Evolutionary conservation across 1,139 yeast genomes (phyloP).

Genomic region (Yamadazyma dendronema): DNA sequence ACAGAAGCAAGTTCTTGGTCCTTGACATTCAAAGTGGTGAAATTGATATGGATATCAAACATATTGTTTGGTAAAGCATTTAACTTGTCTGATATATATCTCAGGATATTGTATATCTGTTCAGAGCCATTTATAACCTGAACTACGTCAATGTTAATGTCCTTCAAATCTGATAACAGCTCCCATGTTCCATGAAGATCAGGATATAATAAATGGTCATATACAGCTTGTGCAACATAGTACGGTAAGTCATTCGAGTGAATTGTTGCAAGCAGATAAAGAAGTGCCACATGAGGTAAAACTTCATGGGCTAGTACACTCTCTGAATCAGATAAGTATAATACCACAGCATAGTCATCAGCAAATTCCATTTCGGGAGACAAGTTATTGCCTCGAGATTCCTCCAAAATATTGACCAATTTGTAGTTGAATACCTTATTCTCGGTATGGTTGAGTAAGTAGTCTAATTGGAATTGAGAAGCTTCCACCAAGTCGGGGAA

Average conservation of each 20-base stretch:
- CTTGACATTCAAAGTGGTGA: too few species aligned
- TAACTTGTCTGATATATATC: not conserved
- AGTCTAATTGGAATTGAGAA: constrained; percentile 38
- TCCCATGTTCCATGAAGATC: constrained; percentile 7
- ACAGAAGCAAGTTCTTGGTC: not conserved
- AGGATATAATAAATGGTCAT: constrained; percentile 26
- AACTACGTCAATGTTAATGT: too few species aligned
- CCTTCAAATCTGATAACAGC: too few species aligned
- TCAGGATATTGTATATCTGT: too few species aligned
- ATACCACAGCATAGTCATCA: constrained; percentile 16
- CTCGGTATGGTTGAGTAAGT: constrained; percentile 10
- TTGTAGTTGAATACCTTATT: constrained; percentile 13
- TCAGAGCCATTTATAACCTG: too few species aligned
- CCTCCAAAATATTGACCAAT: constrained; percentile 19
- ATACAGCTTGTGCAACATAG: constrained; percentile 33
- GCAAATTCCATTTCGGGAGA: constrained; percentile 2
- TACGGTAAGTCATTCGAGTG: constrained; percentile 45
- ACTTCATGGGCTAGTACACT: constrained; percentile 38
- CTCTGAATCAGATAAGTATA: constrained; percentile 28
- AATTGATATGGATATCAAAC: too few species aligned
- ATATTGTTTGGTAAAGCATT: not conserved
- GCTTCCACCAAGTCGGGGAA: constrained; percentile 51
- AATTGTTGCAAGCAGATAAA: constrained; percentile 27
- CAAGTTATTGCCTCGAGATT: constrained; percentile 1
- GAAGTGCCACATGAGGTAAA: constrained; percentile 38